phyloP scores from a whole-genome alignment of 2,329 filamentous ascomycete species.

The Neofusicoccum laricinum region DNA sequence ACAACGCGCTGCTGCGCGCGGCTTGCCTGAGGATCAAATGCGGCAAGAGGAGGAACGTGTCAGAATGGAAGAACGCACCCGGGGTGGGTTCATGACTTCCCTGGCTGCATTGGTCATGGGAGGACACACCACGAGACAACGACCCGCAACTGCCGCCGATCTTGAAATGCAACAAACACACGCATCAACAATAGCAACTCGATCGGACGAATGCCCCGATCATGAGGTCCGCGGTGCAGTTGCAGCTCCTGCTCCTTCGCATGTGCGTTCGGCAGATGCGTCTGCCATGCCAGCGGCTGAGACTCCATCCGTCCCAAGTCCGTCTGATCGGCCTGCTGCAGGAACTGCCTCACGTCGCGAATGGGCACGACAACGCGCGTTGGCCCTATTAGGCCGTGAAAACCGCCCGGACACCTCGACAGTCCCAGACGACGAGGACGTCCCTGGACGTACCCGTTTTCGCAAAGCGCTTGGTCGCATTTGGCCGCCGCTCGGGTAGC shows the following conservation, averaged over 20 bases:
- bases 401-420: conserved; percentile 20
- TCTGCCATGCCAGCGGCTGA: conserved; percentile 18
- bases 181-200: background rate
- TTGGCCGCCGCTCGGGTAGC: conserved; percentile 30
- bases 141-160: conserved; percentile 1
- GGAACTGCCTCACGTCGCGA: conserved; percentile 34
- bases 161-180: conserved; percentile 14
- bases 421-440: conserved; percentile 26
- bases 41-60: conserved; percentile 9
- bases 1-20: conserved; percentile 38
- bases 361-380: conserved; percentile 45
- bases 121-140: background rate
- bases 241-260: conserved; percentile 9
- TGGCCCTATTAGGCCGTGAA: conserved; percentile 41
- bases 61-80: conserved; percentile 9
- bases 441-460: conserved; percentile 23
- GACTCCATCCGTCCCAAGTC: conserved; percentile 7
- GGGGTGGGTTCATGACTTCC: conserved; percentile 3
- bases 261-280: conserved; percentile 10
- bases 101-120: conserved; percentile 7
- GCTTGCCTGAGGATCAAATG: conserved; percentile 10
- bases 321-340: conserved; percentile 3
- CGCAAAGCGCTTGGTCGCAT: conserved; percentile 30
- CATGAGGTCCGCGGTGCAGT: conserved; percentile 1
- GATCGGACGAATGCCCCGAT: conserved; percentile 5